A percentile compares a stretch with the other conserved stretches of the same genome.
These are phyloP conservation scores for Pseudonitzschia pungens DNA, from an alignment of 108 stramenopile species.

Conservation along the genomic window DNA sequence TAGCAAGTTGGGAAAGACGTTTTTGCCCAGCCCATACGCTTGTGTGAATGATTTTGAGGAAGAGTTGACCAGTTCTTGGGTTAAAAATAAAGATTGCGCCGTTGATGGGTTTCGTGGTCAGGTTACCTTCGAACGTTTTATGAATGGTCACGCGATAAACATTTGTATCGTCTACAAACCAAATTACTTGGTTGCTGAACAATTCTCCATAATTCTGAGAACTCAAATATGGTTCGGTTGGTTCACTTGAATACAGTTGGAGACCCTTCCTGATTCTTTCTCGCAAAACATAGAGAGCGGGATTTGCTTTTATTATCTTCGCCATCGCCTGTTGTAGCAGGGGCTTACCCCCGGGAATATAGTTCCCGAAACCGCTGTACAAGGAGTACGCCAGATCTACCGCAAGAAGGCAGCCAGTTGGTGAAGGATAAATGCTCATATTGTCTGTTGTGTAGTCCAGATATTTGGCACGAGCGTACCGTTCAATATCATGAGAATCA, in stretches of 20 bases:
- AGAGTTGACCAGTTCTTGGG: conserved; percentile 97
- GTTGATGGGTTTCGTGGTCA: conserved; percentile 99
- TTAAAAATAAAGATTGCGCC: conserved; percentile 99
- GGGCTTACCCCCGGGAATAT: conserved; percentile 98
- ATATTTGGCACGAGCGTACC: conserved; percentile 97
- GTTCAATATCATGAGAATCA: conserved; percentile 98
- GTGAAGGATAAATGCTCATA: conserved; percentile 99
- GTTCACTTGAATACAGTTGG: conserved; percentile 98
- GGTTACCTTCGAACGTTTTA: conserved; percentile 99
- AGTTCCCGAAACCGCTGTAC: conserved; percentile 97
- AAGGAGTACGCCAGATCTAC: conserved; percentile 98
- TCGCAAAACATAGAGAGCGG: conserved; percentile 98
- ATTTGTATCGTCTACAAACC: conserved; percentile 99
- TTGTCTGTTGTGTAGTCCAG: conserved; percentile 99
- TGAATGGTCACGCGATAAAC: conserved; percentile 99
- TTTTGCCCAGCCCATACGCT: conserved; percentile 99
- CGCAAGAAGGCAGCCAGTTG: conserved; percentile 94
- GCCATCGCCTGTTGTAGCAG: conserved; percentile 99
- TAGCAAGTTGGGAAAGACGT: conserved; percentile 97
- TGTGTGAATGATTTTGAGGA: conserved; percentile 99
- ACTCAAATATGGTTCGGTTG: conserved; percentile 98
- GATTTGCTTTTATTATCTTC: conserved; percentile 99
- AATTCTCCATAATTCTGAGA: conserved; percentile 99
- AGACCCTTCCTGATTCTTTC: conserved; percentile 99
- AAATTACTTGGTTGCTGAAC: conserved; percentile 97